Conservation (phyloP, 768 basidiomycete genomes). For the Pleurotus giganteus region DNA sequence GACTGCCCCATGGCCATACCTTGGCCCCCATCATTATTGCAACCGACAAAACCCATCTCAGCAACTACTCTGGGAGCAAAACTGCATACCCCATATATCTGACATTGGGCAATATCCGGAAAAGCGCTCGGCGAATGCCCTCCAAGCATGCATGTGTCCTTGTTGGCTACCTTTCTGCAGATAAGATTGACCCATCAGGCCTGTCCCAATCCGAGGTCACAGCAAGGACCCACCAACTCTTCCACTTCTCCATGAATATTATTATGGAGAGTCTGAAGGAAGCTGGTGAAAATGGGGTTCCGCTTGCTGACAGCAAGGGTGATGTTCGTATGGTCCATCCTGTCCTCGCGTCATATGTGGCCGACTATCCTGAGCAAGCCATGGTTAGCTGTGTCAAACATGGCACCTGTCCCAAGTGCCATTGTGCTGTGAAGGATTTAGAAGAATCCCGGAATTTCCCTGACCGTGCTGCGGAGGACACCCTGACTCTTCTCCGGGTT, state of each 20-base stretch:
- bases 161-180: conserved; percentile 36
- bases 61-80: conserved; percentile 32
- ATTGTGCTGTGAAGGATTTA: conserved; percentile 16
- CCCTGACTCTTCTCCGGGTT: conserved; percentile 17
- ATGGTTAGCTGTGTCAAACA: conserved; percentile 27
- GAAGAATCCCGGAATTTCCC: conserved; percentile 8
- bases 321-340: conserved; percentile 26
- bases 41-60: conserved; percentile 36
- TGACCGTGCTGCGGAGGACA: conserved; percentile 4
- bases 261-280: conserved; percentile 28
- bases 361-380: conserved; percentile 45
- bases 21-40: conserved; percentile 37
- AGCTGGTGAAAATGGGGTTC: conserved; percentile 26
- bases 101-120: conserved; percentile 38
- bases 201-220: conserved; percentile 9
- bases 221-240: conserved; percentile 24
- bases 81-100: conserved; percentile 44
- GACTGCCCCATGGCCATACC: too few relatives aligned
- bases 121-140: conserved; percentile 27
- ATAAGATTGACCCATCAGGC: conserved; percentile 23
- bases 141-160: conserved; percentile 29
- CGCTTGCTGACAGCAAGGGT: conserved; percentile 30
- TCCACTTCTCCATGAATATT: conserved; percentile 32
- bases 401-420: conserved; percentile 28
- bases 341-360: conserved; percentile 36